These are phyloP conservation scores for Solanum virginianum DNA, from an alignment of 257 asterid genomes.

Conservation along the genomic window DNA sequence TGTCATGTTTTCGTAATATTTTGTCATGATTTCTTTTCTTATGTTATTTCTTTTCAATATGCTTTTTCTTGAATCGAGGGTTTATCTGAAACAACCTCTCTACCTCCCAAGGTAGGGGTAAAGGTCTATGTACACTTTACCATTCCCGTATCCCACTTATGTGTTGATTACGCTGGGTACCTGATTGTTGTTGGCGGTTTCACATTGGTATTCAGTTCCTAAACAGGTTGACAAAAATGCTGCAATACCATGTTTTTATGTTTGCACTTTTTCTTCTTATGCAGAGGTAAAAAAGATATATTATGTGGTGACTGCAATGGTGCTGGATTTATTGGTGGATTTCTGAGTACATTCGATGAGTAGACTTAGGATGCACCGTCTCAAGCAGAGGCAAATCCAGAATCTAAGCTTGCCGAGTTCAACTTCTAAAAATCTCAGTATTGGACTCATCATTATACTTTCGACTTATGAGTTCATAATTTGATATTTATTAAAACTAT, in stretches of 20 bases:
- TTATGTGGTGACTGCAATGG: conserved; percentile 90
- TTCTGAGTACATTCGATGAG: conserved; percentile 58
- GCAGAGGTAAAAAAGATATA: conserved; percentile 69
- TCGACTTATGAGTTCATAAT: not conserved
- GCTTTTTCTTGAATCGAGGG: too few relatives aligned
- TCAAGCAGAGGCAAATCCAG: not conserved
- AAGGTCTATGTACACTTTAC: too few relatives aligned
- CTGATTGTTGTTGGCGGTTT: too few relatives aligned
- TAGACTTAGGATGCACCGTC: conserved; percentile 6
- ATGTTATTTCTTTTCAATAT: too few relatives aligned
- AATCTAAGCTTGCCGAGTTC: not conserved
- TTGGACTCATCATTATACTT: not conserved
- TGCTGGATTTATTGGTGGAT: conserved; percentile 91
- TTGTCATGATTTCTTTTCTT: too few relatives aligned
- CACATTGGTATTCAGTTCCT: not conserved
- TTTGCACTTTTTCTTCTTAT: not conserved
- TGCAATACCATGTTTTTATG: not conserved
- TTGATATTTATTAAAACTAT: not conserved
- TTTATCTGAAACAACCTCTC: too few relatives aligned
- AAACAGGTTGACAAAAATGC: not conserved
- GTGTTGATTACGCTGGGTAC: too few relatives aligned
- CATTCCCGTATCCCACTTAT: too few relatives aligned
- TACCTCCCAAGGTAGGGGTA: too few relatives aligned
- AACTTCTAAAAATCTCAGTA: not conserved
- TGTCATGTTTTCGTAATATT: too few relatives aligned